Evolutionary conservation across 306 rosid species (phyloP).

Genomic region (Abrus pulchellus): DNA sequence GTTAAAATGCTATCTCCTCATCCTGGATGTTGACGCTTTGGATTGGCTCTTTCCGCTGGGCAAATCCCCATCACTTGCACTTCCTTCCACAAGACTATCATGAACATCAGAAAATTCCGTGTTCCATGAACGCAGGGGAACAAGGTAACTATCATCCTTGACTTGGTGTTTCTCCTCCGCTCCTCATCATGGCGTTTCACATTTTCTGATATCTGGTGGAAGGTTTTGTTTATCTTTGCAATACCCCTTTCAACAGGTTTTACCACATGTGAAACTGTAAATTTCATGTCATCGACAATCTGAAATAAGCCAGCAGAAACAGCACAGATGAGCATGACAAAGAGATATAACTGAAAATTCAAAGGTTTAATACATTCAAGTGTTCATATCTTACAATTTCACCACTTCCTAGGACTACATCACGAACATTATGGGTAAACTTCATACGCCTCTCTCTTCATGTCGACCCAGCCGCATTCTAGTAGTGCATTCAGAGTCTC

Average conservation of each 20-base stretch:
- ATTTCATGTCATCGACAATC: constrained; percentile 99
- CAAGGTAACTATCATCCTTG: constrained; percentile 79
- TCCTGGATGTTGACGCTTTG: constrained; percentile 60
- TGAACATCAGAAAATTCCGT: constrained; percentile 77
- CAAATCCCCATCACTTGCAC: constrained; percentile 89
- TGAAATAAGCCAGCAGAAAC: constrained; percentile 53
- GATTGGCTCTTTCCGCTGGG: constrained; percentile 65
- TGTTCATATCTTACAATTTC: constrained; percentile 80
- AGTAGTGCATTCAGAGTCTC: constrained; percentile 81
- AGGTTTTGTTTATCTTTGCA: constrained; percentile 80
- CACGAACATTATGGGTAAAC: constrained; percentile 90
- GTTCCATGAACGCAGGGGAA: constrained; percentile 78
- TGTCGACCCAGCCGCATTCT: constrained; percentile 65
- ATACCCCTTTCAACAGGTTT: constrained; percentile 96
- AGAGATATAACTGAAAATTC: neutral
- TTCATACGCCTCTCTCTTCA: constrained; percentile 70
- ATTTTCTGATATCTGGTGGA: constrained; percentile 91
- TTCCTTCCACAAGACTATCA: constrained; percentile 74
- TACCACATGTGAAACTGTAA: constrained; percentile 91
- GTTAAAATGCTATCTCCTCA: constrained; percentile 55
- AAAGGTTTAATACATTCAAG: constrained; percentile 5
- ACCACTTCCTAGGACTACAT: constrained; percentile 92
- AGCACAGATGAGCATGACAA: constrained; percentile 25
- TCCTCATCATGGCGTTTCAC: constrained; percentile 91
- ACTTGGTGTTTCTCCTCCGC: constrained; percentile 70